These are phyloP conservation scores for Dacryopinax primogenitus DNA, from an alignment of 768 basidiomycete species.

Conservation along the genomic window DNA sequence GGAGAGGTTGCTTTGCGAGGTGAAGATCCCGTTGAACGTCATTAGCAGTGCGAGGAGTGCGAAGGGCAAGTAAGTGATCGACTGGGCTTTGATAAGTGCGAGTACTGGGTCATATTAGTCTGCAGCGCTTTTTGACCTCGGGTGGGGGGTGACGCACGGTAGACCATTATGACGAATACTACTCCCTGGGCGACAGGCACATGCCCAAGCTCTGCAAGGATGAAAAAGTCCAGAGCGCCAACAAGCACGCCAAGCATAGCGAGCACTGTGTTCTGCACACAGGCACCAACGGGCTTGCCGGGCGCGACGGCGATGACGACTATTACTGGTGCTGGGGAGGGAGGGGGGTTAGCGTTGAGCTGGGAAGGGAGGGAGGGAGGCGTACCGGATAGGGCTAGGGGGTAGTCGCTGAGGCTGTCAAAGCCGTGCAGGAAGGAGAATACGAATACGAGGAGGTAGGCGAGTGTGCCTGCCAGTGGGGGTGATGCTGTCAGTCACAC, in stretches of 20 bases:
- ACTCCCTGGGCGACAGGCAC: slow-evolving; percentile 25
- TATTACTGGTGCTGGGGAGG: slow-evolving; percentile 19
- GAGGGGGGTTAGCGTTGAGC: not conserved
- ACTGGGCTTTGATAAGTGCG: slow-evolving; percentile 23
- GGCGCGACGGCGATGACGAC: slow-evolving; percentile 21
- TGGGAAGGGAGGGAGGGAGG: not conserved
- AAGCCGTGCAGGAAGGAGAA: slow-evolving; percentile 20
- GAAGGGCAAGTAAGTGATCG: slow-evolving; percentile 22
- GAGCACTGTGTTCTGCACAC: slow-evolving; percentile 17
- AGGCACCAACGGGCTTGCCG: slow-evolving; percentile 20
- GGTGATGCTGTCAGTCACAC: not conserved
- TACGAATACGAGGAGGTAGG: slow-evolving; percentile 22
- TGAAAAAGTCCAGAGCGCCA: slow-evolving; percentile 21
- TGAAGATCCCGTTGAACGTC: slow-evolving; percentile 10
- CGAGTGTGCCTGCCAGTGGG: slow-evolving; percentile 17
- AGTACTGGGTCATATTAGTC: slow-evolving; percentile 13
- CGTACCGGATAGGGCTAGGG: slow-evolving; percentile 18
- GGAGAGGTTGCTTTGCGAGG: too few species aligned
- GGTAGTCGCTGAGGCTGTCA: slow-evolving; percentile 18
- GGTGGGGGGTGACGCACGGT: slow-evolving; percentile 13
- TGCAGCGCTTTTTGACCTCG: not conserved
- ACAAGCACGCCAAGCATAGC: slow-evolving; percentile 18
- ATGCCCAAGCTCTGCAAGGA: slow-evolving; percentile 23
- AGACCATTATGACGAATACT: slow-evolving; percentile 24
- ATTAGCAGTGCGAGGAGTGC: slow-evolving; percentile 24